Percentiles rank a stretch among this genome's conserved stretches.
phyloP scores from a whole-genome alignment of 2,329 filamentous ascomycete species.

The Beauveria rudraprayagi region DNA sequence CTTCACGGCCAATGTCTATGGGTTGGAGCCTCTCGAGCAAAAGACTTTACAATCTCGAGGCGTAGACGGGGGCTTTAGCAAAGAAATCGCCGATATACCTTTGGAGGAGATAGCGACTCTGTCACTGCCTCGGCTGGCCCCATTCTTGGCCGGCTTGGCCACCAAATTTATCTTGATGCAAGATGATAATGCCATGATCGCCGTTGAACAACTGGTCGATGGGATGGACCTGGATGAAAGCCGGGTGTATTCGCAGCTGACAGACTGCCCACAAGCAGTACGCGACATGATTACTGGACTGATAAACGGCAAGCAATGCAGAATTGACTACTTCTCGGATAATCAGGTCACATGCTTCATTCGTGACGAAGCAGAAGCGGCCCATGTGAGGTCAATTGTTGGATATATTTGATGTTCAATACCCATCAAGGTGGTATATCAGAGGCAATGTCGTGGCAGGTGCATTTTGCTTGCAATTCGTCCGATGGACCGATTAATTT shows the following conservation, averaged over 20 bases:
- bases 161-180: neutral
- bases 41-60: neutral
- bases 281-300: neutral
- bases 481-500: no score
- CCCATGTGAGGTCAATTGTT: constrained; percentile 13
- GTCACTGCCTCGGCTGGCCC: neutral
- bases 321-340: constrained; percentile 18
- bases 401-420: constrained; percentile 11
- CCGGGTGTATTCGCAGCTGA: constrained; percentile 15
- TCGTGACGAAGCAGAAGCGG: constrained; percentile 15
- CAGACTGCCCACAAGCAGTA: neutral
- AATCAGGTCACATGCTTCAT: constrained; percentile 20
- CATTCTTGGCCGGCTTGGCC: neutral
- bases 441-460: no score
- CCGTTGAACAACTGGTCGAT: constrained; percentile 20
- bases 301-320: constrained; percentile 14
- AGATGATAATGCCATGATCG: constrained; percentile 20
- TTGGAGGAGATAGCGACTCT: neutral
- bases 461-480: no score
- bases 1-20: neutral
- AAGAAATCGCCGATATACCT: neutral
- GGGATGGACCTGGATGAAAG: constrained; percentile 18
- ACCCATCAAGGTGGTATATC: fast-evolving
- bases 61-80: neutral
- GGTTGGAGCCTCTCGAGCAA: neutral